Evolutionary conservation across 2,329 filamentous ascomycete species (phyloP).

Genomic region (Exophiala oligosperma): DNA sequence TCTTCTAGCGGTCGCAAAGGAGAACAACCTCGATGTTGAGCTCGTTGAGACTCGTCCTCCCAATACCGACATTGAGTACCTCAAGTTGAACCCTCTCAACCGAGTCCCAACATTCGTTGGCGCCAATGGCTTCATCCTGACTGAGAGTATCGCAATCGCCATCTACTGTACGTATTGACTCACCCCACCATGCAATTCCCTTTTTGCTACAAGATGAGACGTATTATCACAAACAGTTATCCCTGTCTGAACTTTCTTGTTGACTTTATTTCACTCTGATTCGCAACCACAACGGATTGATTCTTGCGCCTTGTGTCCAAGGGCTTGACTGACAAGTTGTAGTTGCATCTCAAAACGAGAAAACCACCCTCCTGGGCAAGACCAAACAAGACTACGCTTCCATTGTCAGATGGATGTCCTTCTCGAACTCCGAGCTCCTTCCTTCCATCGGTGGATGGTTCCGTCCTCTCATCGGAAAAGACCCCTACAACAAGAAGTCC

Average conservation of each 20-base stretch:
- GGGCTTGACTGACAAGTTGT: conserved; percentile 19
- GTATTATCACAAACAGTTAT: conserved; percentile 82
- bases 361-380: conserved; percentile 98
- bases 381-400: conserved; percentile 99
- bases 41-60: conserved; percentile 69
- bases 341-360: conserved; percentile 99
- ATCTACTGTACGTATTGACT: conserved; percentile 81
- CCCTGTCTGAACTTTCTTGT: conserved; percentile 96
- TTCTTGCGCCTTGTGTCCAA: conserved; percentile 21
- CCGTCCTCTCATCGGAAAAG: conserved; percentile 77
- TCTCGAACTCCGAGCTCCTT: conserved; percentile 86
- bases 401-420: conserved; percentile 98
- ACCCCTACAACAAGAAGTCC: conserved; percentile 96
- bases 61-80: conserved; percentile 71
- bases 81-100: conserved; percentile 80
- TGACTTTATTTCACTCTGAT: conserved; percentile 89
- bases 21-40: conserved; percentile 92
- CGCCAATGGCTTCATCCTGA: conserved; percentile 84
- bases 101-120: conserved; percentile 93
- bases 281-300: conserved; percentile 12
- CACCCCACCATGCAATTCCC: conserved; percentile 13
- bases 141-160: conserved; percentile 90
- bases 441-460: conserved; percentile 75
- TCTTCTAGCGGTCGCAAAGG: conserved; percentile 92
- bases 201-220: conserved; percentile 61